A percentile compares a stretch with the other conserved stretches of the same genome.
phyloP scores from a whole-genome alignment of 169 alveolate species.

The Plasmodium fragile region DNA sequence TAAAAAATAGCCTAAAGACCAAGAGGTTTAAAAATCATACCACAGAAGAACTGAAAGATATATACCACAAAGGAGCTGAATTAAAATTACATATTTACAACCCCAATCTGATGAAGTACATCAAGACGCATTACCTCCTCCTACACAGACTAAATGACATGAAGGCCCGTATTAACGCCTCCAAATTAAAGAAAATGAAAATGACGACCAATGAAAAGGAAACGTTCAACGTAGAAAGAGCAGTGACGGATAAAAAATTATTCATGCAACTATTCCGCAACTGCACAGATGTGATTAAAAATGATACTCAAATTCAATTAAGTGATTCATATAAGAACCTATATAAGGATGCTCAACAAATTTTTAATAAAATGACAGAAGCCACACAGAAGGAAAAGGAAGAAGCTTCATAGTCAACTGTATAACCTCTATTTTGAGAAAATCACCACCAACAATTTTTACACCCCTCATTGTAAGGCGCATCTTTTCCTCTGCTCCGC shows the following conservation, averaged over 20 bases:
- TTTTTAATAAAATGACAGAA: slow-evolving; percentile 8
- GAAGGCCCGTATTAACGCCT: slow-evolving; percentile 15
- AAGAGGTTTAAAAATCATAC: slow-evolving; percentile 33
- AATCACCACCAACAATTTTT: background rate
- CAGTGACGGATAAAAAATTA: slow-evolving; percentile 16
- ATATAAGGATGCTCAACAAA: slow-evolving; percentile 25
- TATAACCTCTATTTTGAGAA: background rate
- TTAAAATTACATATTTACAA: slow-evolving; percentile 42
- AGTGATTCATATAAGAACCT: slow-evolving; percentile 58
- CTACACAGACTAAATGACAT: slow-evolving; percentile 27
- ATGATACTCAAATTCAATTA: slow-evolving; percentile 11
- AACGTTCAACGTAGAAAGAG: slow-evolving; percentile 3
- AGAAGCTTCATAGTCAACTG: background rate
- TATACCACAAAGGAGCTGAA: slow-evolving; percentile 24
- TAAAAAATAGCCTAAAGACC: slow-evolving; percentile 19
- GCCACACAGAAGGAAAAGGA: background rate
- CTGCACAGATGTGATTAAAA: slow-evolving; percentile 25
- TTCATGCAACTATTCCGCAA: slow-evolving; percentile 22
- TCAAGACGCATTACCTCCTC: slow-evolving; percentile 24
- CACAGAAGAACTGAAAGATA: slow-evolving; percentile 33
- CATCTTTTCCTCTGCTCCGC: background rate
- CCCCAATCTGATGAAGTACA: slow-evolving; percentile 1
- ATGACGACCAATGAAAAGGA: slow-evolving; percentile 1
- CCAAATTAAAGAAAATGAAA: slow-evolving; percentile 12
- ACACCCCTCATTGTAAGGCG: background rate